Base-by-base conservation (phyloP, 495 filamentous ascomycete species). In the Penicillium crystallinum region DNA sequence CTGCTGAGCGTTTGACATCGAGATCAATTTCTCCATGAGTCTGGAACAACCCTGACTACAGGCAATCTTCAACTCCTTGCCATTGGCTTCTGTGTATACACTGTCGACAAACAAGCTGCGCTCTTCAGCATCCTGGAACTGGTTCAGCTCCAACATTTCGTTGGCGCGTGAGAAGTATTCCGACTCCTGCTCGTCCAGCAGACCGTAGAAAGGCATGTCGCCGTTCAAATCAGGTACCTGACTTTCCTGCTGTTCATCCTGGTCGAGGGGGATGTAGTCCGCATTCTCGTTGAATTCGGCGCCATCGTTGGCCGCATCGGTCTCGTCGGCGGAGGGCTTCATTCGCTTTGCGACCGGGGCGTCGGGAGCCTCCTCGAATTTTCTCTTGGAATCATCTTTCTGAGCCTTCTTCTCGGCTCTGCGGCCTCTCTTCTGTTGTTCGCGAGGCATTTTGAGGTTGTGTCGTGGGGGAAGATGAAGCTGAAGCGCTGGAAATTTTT, bases 61-160 rank as follows among this genome's bases (percentile, higher is more conserved):
- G 17, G 91, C 93, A 61, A 98, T 81, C 75, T 97, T 98, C 67
- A 97, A 75, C 63, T 97, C 93, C 69, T 97, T 97, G 39, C 89
- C 90, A 39, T 81, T 75, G 15, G 91, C 90, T 66, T 97, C 93
- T 51, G 77, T 71, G 67, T 87, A 96, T 39, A 97, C 86, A 68
- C 86, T 96, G 14, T 83, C 79, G 14, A 98, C 72, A 65, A 97
- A 97, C 46, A 95, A 63, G 29, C 75, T 65, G 49, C 87, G 81
- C 59, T 96, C 90, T 61, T 96, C 89, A 52, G 77, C 70, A 33
- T 83, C 82, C 21, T 74, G 77, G 68, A 97, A 97, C 61, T 88
- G 81, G 70, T 97, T 91, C 51, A 85, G 66, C 68, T 96, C 91
- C 35, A 98, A 83, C 69, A 95, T 75, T 59, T 95, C 85, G 70